A percentile compares a stretch with the other conserved stretches of the same genome.
phyloP scores from a whole-genome alignment of 225 moss, liverwort and hornwort genomes.

The Pleurozium schreberi region DNA sequence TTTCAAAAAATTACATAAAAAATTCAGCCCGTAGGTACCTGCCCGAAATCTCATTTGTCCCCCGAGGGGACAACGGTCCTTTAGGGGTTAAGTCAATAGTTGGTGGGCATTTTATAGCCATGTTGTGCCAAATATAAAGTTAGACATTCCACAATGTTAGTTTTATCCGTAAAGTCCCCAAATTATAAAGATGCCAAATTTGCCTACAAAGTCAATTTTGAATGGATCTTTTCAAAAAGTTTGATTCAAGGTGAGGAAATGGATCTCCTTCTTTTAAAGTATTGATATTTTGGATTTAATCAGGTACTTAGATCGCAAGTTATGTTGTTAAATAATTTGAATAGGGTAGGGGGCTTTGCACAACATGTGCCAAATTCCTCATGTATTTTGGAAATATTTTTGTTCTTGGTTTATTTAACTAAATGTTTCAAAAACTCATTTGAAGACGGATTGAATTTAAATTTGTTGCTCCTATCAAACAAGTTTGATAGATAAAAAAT shows the following conservation, averaged over 20 bases:
- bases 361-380: not conserved
- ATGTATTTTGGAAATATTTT: too few relatives aligned
- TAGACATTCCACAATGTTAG: not conserved
- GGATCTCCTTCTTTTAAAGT: not conserved
- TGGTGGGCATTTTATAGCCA: not conserved
- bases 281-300: rapidly evolving
- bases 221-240: not conserved
- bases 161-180: not conserved
- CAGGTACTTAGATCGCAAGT: not conserved
- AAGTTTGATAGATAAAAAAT: not conserved
- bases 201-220: not conserved
- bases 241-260: not conserved
- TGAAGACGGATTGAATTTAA: too few relatives aligned
- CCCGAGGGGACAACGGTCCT: too few relatives aligned
- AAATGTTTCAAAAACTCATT: not conserved
- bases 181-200: not conserved
- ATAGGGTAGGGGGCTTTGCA: rapidly evolving
- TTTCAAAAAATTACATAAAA: not conserved
- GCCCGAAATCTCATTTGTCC: too few relatives aligned
- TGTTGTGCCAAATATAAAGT: not conserved
- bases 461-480: rapidly evolving
- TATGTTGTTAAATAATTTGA: not conserved
- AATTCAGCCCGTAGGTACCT: too few relatives aligned
- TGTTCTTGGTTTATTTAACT: not conserved
- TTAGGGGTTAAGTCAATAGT: not conserved